Evolutionary conservation across 192 early-diverging fungal genomes (phyloP), one percentile per base, ranked within the genome.

Genomic region (Backusella mclennaniae): DNA sequence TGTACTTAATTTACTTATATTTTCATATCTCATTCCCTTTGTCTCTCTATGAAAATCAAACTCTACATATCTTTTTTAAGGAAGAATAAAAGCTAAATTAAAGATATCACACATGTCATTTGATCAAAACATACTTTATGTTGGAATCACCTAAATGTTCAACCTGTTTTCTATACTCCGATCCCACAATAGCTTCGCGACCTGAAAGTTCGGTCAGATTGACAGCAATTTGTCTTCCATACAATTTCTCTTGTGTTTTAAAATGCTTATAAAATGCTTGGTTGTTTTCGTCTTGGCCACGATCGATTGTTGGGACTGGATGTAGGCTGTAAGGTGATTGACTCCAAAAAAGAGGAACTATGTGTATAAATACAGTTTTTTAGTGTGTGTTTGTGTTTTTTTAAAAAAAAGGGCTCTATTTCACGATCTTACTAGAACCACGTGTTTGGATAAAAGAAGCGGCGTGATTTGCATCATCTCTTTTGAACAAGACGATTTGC

Each of bases 11-110:
- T 91, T 85, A n/a, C 88, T 85, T 26, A 99, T 93, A 35, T 92
- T 95, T 76, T 97, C 92, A 86, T 91, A 98, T 42, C 88, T 90
- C 95, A 98, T 96, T 19, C 96, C 96, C 39, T 90, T 90, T 75
- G 94, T 95, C 80, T 99, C 92, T 38, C 92, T 81, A 74, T 99
- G 97, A 82, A 99, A 99, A 81, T 99, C 97, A 83, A 96, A 99
- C 46, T 95, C 94, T 21, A 95, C 87, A 77, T 98, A 95, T 78
- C 85, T 89, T 49, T 49, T 19, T 44, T 5, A 15, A 5, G 38
- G 2, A 39, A 39, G 11, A 39, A 75, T 12, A 70, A 17, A n/a
- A 17, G 77, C 53, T 12, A 35, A 17, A 52, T 67, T 39, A 42
- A 46, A 4, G 39, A 33, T 23, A 69, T 73, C 15, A 5, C 11